These are phyloP conservation scores for Penicillium polonicum DNA, from an alignment of 2,329 filamentous ascomycete genomes.

Conservation along the genomic window DNA sequence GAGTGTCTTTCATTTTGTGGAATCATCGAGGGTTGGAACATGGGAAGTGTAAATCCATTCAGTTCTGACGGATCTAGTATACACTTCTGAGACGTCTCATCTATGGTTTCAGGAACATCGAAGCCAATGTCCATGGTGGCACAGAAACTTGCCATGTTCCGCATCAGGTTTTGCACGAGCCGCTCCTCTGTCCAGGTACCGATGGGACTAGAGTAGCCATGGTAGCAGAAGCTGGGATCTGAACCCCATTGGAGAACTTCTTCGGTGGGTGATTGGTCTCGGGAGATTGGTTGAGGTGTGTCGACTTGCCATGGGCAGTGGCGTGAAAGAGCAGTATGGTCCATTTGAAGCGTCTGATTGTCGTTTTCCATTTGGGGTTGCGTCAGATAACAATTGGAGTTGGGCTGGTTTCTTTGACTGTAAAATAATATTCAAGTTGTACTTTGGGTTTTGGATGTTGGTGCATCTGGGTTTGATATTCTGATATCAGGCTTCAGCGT, in stretches of 20 bases:
- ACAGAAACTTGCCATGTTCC: slow-evolving; percentile 19
- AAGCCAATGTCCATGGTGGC: slow-evolving; percentile 13
- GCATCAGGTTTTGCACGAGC: slow-evolving; percentile 20
- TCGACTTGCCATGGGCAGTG: slow-evolving; percentile 4
- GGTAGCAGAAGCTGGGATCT: slow-evolving; percentile 24
- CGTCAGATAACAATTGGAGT: too few species aligned
- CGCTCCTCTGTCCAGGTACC: slow-evolving; percentile 26
- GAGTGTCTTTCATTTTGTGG: background rate
- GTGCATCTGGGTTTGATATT: background rate
- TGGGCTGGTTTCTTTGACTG: background rate
- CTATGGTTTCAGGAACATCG: background rate
- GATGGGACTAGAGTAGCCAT: slow-evolving; percentile 23
- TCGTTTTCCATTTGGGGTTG: slow-evolving; percentile 1
- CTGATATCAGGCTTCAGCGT: background rate
- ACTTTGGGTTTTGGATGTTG: background rate
- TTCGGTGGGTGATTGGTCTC: slow-evolving; percentile 6
- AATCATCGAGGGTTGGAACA: background rate
- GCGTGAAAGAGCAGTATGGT: background rate
- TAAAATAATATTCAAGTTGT: background rate
- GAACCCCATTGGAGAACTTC: slow-evolving; percentile 25
- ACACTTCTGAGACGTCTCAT: background rate
- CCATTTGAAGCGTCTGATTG: background rate
- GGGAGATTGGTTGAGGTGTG: slow-evolving; percentile 3
- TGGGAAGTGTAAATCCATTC: slow-evolving; percentile 6
- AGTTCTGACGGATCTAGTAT: background rate